These are phyloP conservation scores for Psidium friedrichsthalianum DNA, from an alignment of 345 rosid genomes.

Conservation along the genomic window DNA sequence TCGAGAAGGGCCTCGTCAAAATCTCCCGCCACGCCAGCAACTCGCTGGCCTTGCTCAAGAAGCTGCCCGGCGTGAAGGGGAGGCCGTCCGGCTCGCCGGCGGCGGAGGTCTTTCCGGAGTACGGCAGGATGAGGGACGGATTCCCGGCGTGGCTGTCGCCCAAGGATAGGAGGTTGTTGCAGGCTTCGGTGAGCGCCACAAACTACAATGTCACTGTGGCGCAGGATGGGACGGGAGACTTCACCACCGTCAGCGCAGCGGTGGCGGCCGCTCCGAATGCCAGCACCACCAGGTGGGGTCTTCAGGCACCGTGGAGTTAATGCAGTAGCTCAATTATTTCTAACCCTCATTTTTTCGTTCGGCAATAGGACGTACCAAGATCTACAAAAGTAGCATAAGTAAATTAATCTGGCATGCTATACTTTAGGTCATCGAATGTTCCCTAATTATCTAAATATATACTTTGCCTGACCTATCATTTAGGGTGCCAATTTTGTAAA, in stretches of 20 bases:
- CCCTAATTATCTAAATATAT: background rate
- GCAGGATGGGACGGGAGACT: constrained; percentile 63
- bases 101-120: constrained; percentile 22
- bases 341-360: background rate
- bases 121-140: constrained; percentile 28
- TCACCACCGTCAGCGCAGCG: constrained; percentile 48
- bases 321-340: background rate
- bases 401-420: background rate
- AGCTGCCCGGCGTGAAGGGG: constrained; percentile 31
- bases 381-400: background rate
- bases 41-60: constrained; percentile 52
- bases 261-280: constrained; percentile 62
- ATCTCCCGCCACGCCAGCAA: constrained; percentile 59
- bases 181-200: constrained; percentile 17
- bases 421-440: background rate
- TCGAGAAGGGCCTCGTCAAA: constrained; percentile 33
- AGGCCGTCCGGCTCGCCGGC: background rate
- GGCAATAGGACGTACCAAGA: background rate
- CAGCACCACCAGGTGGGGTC: constrained; percentile 48
- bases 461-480: background rate
- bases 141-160: constrained; percentile 52
- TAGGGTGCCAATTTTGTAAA: background rate
- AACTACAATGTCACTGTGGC: constrained; percentile 49
- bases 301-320: background rate
- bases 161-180: constrained; percentile 35